Conservation (phyloP, 1,139 yeast species). For the Debaryomyces sp. region DNA sequence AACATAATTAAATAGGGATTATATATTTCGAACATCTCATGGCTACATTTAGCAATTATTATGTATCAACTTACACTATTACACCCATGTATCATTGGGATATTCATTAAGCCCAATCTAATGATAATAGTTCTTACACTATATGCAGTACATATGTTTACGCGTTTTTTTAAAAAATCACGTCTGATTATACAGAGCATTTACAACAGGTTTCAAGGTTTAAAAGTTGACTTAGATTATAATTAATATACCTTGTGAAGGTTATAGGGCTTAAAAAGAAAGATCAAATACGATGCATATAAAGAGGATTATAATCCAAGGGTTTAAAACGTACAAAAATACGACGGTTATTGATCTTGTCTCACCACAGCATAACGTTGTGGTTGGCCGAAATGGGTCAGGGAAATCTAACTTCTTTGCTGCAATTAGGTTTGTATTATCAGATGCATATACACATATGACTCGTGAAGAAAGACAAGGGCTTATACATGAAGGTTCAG, state of each 20-base stretch:
- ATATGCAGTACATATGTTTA: background rate
- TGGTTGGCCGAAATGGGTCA: constrained; percentile 94
- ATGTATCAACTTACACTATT: background rate
- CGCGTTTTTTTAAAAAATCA: constrained; percentile 3
- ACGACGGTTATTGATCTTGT: constrained; percentile 76
- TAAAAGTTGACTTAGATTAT: background rate
- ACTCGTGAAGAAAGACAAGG: constrained; percentile 89
- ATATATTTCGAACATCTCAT: background rate
- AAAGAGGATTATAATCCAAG: constrained; percentile 70
- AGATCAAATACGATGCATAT: constrained; percentile 36
- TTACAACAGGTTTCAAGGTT: constrained; percentile 1
- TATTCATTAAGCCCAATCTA: background rate
- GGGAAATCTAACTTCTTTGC: constrained; percentile 97
- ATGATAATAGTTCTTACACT: background rate
- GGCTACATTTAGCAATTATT: background rate
- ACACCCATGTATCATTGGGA: background rate
- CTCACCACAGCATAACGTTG: constrained; percentile 84
- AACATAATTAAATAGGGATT: background rate
- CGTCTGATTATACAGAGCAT: background rate
- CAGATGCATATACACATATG: constrained; percentile 89
- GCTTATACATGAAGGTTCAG: constrained; percentile 86
- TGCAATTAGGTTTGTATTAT: constrained; percentile 88
- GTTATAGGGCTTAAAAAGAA: background rate
- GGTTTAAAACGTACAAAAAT: constrained; percentile 91
- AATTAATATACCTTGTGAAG: background rate